Conservation (phyloP, 768 basidiomycete genomes). For the Punctularia strigosozonata region DNA sequence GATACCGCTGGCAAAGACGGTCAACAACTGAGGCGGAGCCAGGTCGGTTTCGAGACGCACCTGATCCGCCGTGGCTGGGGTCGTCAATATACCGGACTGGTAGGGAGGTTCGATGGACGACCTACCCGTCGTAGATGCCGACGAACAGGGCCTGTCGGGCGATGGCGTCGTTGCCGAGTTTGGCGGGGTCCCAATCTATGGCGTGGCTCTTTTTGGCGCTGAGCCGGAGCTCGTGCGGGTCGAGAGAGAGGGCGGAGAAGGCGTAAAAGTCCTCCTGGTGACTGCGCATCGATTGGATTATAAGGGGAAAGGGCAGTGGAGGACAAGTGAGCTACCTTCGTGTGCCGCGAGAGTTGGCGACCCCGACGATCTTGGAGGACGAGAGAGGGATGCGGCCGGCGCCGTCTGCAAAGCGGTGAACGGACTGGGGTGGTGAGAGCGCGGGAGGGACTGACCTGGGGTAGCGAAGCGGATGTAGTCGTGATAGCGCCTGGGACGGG, state of each 20-base stretch:
- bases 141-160: constrained; percentile 74
- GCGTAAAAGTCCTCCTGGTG: constrained; percentile 86
- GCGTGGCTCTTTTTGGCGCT: constrained; percentile 51
- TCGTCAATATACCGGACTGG: constrained; percentile 1
- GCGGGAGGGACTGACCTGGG: constrained; percentile 24
- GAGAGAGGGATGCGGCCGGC: constrained; percentile 56
- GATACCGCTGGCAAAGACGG: no score
- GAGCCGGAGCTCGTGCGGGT: constrained; percentile 59
- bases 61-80: constrained; percentile 84
- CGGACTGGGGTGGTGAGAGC: constrained; percentile 1
- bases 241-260: constrained; percentile 62
- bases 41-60: no score
- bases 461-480: constrained; percentile 52
- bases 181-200: constrained; percentile 62
- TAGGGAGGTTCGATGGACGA: not conserved
- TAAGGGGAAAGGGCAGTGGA: constrained; percentile 1
- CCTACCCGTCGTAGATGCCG: constrained; percentile 87
- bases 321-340: constrained; percentile 38
- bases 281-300: constrained; percentile 25
- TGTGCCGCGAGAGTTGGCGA: constrained; percentile 65
- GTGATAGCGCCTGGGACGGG: no score
- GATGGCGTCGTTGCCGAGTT: constrained; percentile 38
- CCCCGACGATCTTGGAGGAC: constrained; percentile 70
- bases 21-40: no score
- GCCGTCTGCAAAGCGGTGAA: constrained; percentile 33